Percentiles rank a stretch among this genome's conserved stretches.
These are phyloP conservation scores for Pseudozyma sp. DNA, from an alignment of 1,284 basidiomycete genomes.

Conservation along the genomic window DNA sequence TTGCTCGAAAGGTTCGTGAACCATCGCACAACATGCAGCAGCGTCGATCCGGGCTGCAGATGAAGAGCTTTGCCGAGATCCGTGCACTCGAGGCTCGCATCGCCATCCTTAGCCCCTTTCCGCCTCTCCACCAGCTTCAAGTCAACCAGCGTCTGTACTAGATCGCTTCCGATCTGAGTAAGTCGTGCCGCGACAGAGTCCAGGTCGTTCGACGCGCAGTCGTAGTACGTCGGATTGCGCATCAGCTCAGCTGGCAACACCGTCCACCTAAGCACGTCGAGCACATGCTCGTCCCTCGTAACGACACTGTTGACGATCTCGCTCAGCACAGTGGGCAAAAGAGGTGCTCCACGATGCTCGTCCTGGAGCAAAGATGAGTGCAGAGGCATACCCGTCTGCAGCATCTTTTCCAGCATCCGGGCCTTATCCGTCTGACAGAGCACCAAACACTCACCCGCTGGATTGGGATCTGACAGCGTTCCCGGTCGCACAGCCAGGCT, in stretches of 20 bases:
- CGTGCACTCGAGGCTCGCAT: constrained; percentile 9
- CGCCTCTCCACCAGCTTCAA: constrained; percentile 28
- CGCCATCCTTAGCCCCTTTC: neutral
- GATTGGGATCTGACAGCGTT: constrained; percentile 48
- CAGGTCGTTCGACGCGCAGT: constrained; percentile 67
- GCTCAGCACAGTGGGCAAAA: constrained; percentile 47
- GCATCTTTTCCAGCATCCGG: constrained; percentile 80
- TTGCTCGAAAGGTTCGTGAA: constrained; percentile 16
- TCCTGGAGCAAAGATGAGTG: constrained; percentile 81
- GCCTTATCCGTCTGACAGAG: constrained; percentile 87
- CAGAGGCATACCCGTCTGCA: constrained; percentile 86
- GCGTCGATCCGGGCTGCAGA: constrained; percentile 37
- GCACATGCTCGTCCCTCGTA: constrained; percentile 68
- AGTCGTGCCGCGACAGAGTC: constrained; percentile 36
- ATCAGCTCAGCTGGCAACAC: constrained; percentile 79
- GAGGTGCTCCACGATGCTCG: constrained; percentile 23
- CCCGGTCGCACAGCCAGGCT: constrained; percentile 80
- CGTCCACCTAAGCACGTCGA: constrained; percentile 85
- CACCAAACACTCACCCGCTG: constrained; percentile 74
- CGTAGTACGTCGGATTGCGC: constrained; percentile 90
- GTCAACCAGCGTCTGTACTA: constrained; percentile 27
- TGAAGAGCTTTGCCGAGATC: constrained; percentile 44
- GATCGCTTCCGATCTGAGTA: constrained; percentile 24
- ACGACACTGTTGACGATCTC: constrained; percentile 36
- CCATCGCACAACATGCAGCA: constrained; percentile 47